These are phyloP conservation scores for Phytophthora macrochlamydospora DNA, from an alignment of 352 stramenopile genomes.

Conservation along the genomic window DNA sequence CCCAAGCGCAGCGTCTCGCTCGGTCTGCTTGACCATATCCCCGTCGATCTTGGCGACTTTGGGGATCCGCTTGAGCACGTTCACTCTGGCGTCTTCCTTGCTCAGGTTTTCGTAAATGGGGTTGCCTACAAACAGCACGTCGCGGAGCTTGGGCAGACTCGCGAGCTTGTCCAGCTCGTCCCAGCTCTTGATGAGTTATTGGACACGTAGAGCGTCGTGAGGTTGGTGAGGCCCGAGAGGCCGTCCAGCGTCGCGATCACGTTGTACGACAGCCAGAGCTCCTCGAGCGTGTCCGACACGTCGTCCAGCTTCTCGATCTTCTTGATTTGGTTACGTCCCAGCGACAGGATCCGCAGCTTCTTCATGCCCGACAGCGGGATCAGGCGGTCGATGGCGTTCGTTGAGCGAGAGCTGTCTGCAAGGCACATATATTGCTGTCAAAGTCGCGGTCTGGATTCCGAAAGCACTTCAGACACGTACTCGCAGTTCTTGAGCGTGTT, in stretches of 20 bases:
- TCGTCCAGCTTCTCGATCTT: constrained; percentile 98
- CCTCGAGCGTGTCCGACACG: constrained; percentile 93
- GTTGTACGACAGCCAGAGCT: constrained; percentile 98
- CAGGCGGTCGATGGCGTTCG: constrained; percentile 96
- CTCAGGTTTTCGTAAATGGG: constrained; percentile 96
- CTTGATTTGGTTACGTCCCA: constrained; percentile 97
- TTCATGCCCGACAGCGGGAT: constrained; percentile 95
- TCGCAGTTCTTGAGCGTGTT: constrained; percentile 96
- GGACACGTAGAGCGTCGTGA: constrained; percentile 95
- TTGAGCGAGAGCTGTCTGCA: constrained; percentile 91
- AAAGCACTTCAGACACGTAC: constrained; percentile 46
- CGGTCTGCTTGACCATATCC: constrained; percentile 87
- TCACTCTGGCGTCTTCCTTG: constrained; percentile 87
- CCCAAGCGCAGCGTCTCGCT: constrained; percentile 72
- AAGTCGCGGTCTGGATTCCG: background rate
- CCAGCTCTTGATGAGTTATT: constrained; percentile 98
- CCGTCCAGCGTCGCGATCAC: constrained; percentile 94
- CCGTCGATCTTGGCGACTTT: constrained; percentile 89
- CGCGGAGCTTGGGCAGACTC: constrained; percentile 89
- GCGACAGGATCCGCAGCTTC: constrained; percentile 94
- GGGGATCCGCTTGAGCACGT: constrained; percentile 82
- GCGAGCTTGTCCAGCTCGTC: constrained; percentile 94
- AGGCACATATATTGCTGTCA: constrained; percentile 3
- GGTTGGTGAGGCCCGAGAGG: constrained; percentile 87
- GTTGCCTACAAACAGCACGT: constrained; percentile 96